Percentiles rank a stretch among this genome's conserved stretches.
These are phyloP conservation scores for Apiospora rasikravindrae DNA, from an alignment of 2,329 filamentous ascomycete genomes.

Conservation along the genomic window DNA sequence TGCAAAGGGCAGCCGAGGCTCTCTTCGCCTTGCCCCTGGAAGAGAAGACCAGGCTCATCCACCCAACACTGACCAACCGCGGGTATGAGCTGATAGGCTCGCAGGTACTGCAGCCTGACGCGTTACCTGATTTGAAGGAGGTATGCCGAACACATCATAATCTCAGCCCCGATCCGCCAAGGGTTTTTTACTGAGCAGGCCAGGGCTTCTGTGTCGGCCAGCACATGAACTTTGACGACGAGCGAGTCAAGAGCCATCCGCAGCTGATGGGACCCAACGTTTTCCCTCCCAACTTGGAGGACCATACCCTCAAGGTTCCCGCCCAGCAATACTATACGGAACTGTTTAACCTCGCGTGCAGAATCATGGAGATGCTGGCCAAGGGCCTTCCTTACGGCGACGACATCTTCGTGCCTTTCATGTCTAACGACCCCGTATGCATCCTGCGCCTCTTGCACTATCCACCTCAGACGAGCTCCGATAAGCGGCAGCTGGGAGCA, in stretches of 20 bases:
- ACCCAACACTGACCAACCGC: conserved; percentile 46
- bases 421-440: conserved; percentile 32
- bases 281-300: conserved; percentile 27
- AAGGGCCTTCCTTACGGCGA: conserved; percentile 30
- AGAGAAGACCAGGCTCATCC: conserved; percentile 49
- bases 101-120: conserved; percentile 50
- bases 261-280: conserved; percentile 32
- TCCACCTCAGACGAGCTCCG: conserved; percentile 28
- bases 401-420: conserved; percentile 30
- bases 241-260: conserved; percentile 26
- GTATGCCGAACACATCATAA: conserved; percentile 25
- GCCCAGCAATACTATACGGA: conserved; percentile 30
- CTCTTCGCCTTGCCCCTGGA: conserved; percentile 55
- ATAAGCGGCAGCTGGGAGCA: conserved; percentile 30
- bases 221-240: conserved; percentile 28
- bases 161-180: neutral
- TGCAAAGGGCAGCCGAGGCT: conserved; percentile 47
- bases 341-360: conserved; percentile 27
- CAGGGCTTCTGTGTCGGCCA: conserved; percentile 33
- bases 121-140: conserved; percentile 54
- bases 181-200: neutral
- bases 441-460: conserved; percentile 31
- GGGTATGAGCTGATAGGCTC: conserved; percentile 56
- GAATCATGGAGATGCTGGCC: conserved; percentile 32
- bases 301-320: conserved; percentile 26